phyloP scores from a whole-genome alignment of 2,329 filamentous ascomycete species.

The Alternaria sp. region DNA sequence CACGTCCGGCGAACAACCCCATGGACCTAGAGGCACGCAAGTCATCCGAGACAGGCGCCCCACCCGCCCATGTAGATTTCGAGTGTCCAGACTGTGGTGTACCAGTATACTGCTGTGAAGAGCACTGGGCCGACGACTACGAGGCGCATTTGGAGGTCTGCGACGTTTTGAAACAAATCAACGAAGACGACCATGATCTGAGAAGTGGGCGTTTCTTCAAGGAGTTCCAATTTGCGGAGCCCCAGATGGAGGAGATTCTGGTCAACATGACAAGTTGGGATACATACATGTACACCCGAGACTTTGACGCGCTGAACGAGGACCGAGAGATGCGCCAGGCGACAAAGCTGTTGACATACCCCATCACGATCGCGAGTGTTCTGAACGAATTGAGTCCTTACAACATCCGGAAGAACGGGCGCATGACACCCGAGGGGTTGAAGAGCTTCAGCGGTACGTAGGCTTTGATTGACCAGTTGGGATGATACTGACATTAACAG shows the following conservation, averaged over 20 bases:
- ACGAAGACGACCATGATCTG: conserved; percentile 97
- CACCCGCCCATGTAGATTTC: conserved; percentile 85
- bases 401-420: conserved; percentile 74
- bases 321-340: conserved; percentile 92
- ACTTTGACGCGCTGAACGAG: conserved; percentile 89
- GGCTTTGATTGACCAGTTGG: too few relatives aligned
- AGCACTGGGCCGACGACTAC: conserved; percentile 96
- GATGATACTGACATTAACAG: conserved; percentile 55
- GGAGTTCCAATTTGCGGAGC: conserved; percentile 89
- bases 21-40: conserved; percentile 70
- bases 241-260: conserved; percentile 89
- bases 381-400: conserved; percentile 96
- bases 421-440: conserved; percentile 85
- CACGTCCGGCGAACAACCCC: conserved; percentile 71
- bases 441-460: conserved; percentile 89
- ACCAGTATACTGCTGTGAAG: conserved; percentile 90
- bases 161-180: conserved; percentile 89
- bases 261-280: conserved; percentile 99
- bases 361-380: conserved; percentile 87
- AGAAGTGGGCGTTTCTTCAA: conserved; percentile 89
- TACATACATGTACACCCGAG: conserved; percentile 90
- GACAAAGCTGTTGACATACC: conserved; percentile 92
- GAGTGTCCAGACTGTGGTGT: conserved; percentile 97
- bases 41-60: conserved; percentile 61
- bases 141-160: conserved; percentile 92